A percentile compares a stretch with the other conserved stretches of the same genome.
Evolutionary conservation across 176 grass and related monocot genomes (phyloP).

Genomic region (Metroxylon sagu): DNA sequence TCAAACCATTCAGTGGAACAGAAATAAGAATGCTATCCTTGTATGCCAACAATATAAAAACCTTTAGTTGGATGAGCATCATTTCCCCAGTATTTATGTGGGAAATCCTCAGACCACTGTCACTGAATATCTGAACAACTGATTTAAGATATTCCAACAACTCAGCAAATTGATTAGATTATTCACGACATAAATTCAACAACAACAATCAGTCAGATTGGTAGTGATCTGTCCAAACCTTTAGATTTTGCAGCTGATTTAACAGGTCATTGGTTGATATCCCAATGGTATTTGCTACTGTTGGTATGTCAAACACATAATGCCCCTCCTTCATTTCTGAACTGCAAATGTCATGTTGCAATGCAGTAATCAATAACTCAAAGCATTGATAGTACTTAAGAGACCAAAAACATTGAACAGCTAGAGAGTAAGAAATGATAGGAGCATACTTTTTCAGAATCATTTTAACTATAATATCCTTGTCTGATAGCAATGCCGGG

Average conservation of each 20-base stretch:
- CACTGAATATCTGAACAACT: too few relatives aligned
- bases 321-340: conserved; percentile 68
- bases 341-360: conserved; percentile 30
- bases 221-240: conserved; percentile 36
- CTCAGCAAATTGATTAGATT: too few relatives aligned
- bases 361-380: not conserved
- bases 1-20: too few relatives aligned
- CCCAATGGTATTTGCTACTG: conserved; percentile 53
- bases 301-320: conserved; percentile 78
- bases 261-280: conserved; percentile 48
- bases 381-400: too few relatives aligned
- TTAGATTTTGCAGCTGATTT: conserved; percentile 67
- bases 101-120: too few relatives aligned
- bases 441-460: conserved; percentile 50
- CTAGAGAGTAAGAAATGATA: conserved; percentile 5
- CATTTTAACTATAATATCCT: conserved; percentile 59
- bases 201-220: not conserved
- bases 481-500: conserved; percentile 60
- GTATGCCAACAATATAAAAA: too few relatives aligned
- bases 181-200: not conserved
- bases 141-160: too few relatives aligned
- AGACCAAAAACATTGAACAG: not conserved
- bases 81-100: too few relatives aligned
- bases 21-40: too few relatives aligned
- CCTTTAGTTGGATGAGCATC: too few relatives aligned